Conservation (phyloP, 2,329 filamentous ascomycete species). For the Fusarium multiceps region DNA sequence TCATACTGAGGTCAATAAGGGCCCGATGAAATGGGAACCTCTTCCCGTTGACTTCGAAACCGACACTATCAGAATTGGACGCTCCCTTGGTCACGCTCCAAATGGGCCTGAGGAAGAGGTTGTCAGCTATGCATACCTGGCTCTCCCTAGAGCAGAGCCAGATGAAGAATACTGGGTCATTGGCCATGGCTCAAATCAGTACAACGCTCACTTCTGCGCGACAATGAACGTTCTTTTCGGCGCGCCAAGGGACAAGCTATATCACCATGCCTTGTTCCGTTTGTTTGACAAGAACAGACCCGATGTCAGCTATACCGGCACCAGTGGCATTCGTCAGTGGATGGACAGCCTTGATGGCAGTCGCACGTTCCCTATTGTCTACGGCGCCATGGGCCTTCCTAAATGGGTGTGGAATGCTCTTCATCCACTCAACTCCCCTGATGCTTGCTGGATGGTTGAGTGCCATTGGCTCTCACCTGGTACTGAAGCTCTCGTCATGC, state of each 20-base stretch:
- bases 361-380: slow-evolving; percentile 9
- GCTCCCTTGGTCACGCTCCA: slow-evolving; percentile 1
- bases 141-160: slow-evolving; percentile 33
- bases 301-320: background rate
- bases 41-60: slow-evolving; percentile 17
- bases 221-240: slow-evolving; percentile 46
- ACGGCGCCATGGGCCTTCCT: slow-evolving; percentile 29
- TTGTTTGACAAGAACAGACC: slow-evolving; percentile 26
- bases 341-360: background rate
- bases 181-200: slow-evolving; percentile 46
- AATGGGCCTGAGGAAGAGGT: slow-evolving; percentile 6
- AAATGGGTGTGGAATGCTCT: slow-evolving; percentile 32
- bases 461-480: background rate
- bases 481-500: slow-evolving; percentile 23
- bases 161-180: background rate
- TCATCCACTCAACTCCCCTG: slow-evolving; percentile 29
- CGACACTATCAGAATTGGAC: slow-evolving; percentile 35
- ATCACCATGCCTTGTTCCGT: slow-evolving; percentile 35
- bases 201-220: slow-evolving; percentile 39
- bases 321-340: background rate
- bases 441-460: slow-evolving; percentile 30
- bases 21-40: slow-evolving; percentile 39
- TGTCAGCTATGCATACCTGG: slow-evolving; percentile 36
- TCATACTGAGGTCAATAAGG: background rate
- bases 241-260: background rate